Base-by-base conservation (phyloP, 1,139 yeast genomes). In the Yamadazyma siamensis region DNA sequence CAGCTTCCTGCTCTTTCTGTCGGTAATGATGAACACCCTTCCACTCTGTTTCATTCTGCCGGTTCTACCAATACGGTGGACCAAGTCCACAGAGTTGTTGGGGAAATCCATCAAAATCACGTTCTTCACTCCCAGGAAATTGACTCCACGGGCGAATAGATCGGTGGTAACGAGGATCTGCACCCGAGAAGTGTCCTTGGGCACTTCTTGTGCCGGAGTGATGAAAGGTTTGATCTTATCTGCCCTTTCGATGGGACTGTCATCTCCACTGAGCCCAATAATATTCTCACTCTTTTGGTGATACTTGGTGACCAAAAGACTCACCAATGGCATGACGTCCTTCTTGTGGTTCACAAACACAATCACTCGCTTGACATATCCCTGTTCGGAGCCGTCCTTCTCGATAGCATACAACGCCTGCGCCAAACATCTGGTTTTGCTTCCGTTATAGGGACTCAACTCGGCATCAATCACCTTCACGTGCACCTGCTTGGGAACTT, bases 31-130 rank as follows among this genome's bases (percentile, higher is more conserved):
- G 45, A 87, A 80, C 2, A 86, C 96, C 39, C 96, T 71, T 12
- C 98, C 98, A 25, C 82, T 71, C 51, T 84, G 88, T 32, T 83
- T 84, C 82, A 88, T 82, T 51, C 98, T 67, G 4, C 96, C 97
- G 0, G 97, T 91, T 59, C 98, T 74, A 2, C 98, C 98, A 4
- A 88, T 81, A 39, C 98, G 67, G 52, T 91, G 98, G 13, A 91
- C 77, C 36, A 91, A 66, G 56, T 89, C 98, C 18, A 86, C 81
- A 0, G 96, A 76, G 6, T 83, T 80, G 34, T 75, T 71, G 4
- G 98, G 98, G 29, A 88, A 74, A 49, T 91, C 97, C 62, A 82
- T 81, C 31, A 91, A 61, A 22, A 91, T 71, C 13, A 91, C 87
- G 47, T 88, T 88, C 43, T 88, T 74, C 24, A 91, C 78, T 13